Base-by-base conservation (phyloP, 2,329 filamentous ascomycete genomes). In the Trichoderma asperellum region DNA sequence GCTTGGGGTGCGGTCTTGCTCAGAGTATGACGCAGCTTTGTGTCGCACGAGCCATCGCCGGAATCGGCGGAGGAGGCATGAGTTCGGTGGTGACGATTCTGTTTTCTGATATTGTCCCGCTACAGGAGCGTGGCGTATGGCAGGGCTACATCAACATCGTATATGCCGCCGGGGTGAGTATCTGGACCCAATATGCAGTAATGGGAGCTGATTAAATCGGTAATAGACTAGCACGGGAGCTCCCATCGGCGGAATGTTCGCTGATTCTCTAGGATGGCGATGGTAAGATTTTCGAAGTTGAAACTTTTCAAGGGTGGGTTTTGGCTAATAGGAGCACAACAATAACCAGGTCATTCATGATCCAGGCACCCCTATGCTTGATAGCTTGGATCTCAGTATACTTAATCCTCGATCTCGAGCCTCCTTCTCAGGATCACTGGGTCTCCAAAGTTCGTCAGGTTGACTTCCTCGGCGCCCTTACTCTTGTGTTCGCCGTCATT, bases 91-190 rank as follows among this genome's bases (percentile, higher is more conserved):
- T 90, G 18, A 87, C 85, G 56, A 92, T 94, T 61, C 79, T 94
- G 61, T 78, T 94, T 72, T 77, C 76, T 71, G 92, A 94, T 76
- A 84, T 93, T 21, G 86, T 94, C 4, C 86, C 90, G 0, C 80
- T 94, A 49, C 83, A 90, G 21, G 87, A 92, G 64, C 83, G 91
- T 68, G 92, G 91, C 2, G 83, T 90, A 11, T 94, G 90, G 89
- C 92, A 94, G 77, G 91, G 91, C 1, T 83, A 83, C 70, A 83
- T 93, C 75, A 94, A 94, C 77, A 86, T 94, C 71, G 84, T 93
- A 60, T 93, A 86, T 74, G 90, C 90, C 0, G 79, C 83, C 21
- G 92, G 91, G n/a, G 24, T 24, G 24, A 24, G 24, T 24, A 24
- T 24, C 24, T 24, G 24, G 24, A 24, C 24, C 24, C 24, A 2